Conservation (phyloP, 2,329 filamentous ascomycete genomes). For the Colletotrichum brevisporum region DNA sequence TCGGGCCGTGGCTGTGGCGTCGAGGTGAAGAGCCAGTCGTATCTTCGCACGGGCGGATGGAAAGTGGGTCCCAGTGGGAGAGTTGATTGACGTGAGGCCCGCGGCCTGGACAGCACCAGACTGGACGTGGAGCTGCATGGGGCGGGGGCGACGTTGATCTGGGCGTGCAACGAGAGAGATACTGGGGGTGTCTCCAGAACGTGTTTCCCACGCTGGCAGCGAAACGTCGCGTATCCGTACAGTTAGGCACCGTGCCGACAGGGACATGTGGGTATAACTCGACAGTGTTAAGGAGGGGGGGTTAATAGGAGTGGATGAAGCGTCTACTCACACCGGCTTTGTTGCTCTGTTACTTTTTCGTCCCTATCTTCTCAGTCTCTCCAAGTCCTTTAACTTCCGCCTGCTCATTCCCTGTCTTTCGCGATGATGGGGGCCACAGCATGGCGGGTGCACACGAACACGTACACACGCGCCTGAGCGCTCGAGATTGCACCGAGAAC, state of each 20-base stretch:
- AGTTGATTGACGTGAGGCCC: not conserved
- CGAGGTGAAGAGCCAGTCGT: constrained; percentile 25
- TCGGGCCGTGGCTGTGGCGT: constrained; percentile 16
- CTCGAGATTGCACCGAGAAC: constrained; percentile 28
- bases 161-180: too few relatives aligned
- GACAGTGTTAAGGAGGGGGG: constrained; percentile 2
- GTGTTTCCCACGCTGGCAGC: constrained; percentile 29
- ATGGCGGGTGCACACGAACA: constrained; percentile 10
- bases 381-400: too few relatives aligned
- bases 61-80: constrained; percentile 15
- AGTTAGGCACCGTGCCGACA: constrained; percentile 33
- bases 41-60: constrained; percentile 19
- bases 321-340: not conserved
- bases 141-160: not conserved
- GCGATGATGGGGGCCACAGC: constrained; percentile 4
- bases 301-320: not conserved
- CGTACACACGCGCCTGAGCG: constrained; percentile 5
- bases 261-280: constrained; percentile 22
- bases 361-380: too few relatives aligned
- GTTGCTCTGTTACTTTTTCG: not conserved
- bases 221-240: constrained; percentile 33
- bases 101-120: not conserved
- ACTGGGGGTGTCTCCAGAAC: not conserved
- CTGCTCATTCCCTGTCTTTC: too few relatives aligned
- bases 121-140: not conserved